These are phyloP conservation scores for Boletus sp. DNA, from an alignment of 768 basidiomycete species.

Conservation along the genomic window DNA sequence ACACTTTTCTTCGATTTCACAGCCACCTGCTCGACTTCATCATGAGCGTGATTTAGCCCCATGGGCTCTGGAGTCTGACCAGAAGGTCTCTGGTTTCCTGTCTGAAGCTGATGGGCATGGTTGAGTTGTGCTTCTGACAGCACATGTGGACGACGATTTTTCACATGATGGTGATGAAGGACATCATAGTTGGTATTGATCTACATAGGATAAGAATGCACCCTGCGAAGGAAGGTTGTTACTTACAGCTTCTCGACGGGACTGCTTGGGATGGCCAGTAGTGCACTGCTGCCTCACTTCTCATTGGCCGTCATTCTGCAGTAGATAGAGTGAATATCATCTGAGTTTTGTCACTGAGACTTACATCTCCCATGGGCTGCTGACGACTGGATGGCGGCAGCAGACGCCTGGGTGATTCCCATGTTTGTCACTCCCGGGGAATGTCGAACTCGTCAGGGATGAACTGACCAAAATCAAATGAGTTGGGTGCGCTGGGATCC, in stretches of 20 bases:
- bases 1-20: background rate
- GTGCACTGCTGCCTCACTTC: too few relatives aligned
- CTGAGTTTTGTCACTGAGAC: too few relatives aligned
- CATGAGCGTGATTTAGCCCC: background rate
- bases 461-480: background rate
- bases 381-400: too few relatives aligned
- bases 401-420: too few relatives aligned
- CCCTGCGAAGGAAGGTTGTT: background rate
- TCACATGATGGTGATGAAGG: background rate
- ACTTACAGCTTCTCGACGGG: background rate
- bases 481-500: background rate
- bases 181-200: background rate
- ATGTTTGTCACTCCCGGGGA: too few relatives aligned
- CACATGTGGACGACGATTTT: background rate
- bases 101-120: background rate
- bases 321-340: too few relatives aligned
- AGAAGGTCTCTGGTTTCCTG: background rate
- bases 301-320: too few relatives aligned
- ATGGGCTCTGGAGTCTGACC: background rate
- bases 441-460: too few relatives aligned
- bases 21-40: background rate
- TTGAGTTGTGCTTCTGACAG: background rate
- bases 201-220: background rate
- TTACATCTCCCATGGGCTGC: too few relatives aligned
- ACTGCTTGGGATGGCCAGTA: background rate